Conservation (phyloP, 495 filamentous ascomycete species). For the Penicillium crystallinum region DNA sequence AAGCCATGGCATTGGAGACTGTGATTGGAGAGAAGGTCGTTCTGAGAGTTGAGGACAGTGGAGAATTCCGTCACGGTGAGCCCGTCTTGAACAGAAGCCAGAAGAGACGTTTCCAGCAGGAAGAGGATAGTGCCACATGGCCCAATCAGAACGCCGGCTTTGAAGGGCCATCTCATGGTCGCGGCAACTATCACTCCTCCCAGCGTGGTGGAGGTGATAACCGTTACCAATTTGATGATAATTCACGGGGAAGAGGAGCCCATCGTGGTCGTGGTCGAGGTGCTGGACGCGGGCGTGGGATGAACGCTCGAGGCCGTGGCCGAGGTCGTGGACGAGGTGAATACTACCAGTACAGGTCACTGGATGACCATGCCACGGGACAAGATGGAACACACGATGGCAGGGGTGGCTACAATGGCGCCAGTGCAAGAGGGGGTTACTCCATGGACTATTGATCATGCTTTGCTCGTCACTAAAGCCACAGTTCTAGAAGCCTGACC, state of each 20-base stretch:
- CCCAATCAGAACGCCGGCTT: conserved; percentile 14
- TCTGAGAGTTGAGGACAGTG: conserved; percentile 66
- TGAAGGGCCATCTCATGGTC: conserved; percentile 11
- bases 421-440: conserved; percentile 15
- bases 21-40: conserved; percentile 81
- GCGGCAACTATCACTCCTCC: conserved; percentile 15
- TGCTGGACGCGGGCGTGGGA: conserved; percentile 40
- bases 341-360: conserved; percentile 34
- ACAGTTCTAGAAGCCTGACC: background rate
- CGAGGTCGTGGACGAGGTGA: conserved; percentile 32
- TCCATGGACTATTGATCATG: conserved; percentile 39
- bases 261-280: conserved; percentile 47
- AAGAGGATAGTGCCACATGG: conserved; percentile 30
- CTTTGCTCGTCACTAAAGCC: background rate
- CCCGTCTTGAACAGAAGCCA: conserved; percentile 48
- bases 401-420: conserved; percentile 14
- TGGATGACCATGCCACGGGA: conserved; percentile 32
- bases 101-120: conserved; percentile 39
- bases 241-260: conserved; percentile 32
- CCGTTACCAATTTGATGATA: conserved; percentile 26
- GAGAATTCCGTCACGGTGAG: conserved; percentile 34
- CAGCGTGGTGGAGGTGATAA: conserved; percentile 19
- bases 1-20: conserved; percentile 66
- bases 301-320: conserved; percentile 36
- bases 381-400: conserved; percentile 35